Percentiles rank a stretch among this genome's conserved stretches.
These are phyloP conservation scores for Termitomyces sp. DNA, from an alignment of 768 basidiomycete genomes.

Conservation along the genomic window DNA sequence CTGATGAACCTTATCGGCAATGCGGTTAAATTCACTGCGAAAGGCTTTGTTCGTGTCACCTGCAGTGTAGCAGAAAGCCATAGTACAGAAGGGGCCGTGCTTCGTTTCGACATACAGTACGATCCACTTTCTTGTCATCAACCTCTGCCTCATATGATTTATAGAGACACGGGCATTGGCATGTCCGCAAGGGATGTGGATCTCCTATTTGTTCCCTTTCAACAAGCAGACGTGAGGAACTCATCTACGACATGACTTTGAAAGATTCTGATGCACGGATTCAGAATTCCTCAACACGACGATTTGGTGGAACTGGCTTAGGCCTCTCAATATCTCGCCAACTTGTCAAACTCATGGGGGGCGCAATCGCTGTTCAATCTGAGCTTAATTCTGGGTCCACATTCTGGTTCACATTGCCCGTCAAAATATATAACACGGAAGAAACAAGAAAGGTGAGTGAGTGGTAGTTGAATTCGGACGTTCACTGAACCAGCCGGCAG, in stretches of 20 bases:
- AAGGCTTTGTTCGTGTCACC: constrained; percentile 58
- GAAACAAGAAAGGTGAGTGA: constrained; percentile 52
- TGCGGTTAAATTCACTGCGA: constrained; percentile 69
- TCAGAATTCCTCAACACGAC: constrained; percentile 67
- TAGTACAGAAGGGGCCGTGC: constrained; percentile 39
- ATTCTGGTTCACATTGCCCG: constrained; percentile 76
- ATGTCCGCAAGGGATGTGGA: constrained; percentile 64
- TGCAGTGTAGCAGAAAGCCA: constrained; percentile 48
- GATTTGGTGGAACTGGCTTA: constrained; percentile 76
- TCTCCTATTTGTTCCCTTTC: constrained; percentile 69
- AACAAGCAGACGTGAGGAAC: constrained; percentile 58
- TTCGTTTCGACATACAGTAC: constrained; percentile 68
- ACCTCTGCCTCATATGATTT: constrained; percentile 1
- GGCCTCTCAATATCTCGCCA: constrained; percentile 74
- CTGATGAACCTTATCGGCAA: constrained; percentile 79
- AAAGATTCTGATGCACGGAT: not conserved
- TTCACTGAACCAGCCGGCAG: constrained; percentile 26
- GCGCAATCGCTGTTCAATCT: constrained; percentile 67
- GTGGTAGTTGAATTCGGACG: not conserved
- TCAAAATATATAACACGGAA: constrained; percentile 50
- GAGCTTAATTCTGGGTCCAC: constrained; percentile 60
- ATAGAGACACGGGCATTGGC: constrained; percentile 71
- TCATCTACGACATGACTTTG: not conserved
- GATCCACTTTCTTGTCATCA: constrained; percentile 3
- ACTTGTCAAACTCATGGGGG: constrained; percentile 73